Evolutionary conservation across 495 filamentous ascomycete genomes (phyloP).

Genomic region (Hypoxylon fuscum): DNA sequence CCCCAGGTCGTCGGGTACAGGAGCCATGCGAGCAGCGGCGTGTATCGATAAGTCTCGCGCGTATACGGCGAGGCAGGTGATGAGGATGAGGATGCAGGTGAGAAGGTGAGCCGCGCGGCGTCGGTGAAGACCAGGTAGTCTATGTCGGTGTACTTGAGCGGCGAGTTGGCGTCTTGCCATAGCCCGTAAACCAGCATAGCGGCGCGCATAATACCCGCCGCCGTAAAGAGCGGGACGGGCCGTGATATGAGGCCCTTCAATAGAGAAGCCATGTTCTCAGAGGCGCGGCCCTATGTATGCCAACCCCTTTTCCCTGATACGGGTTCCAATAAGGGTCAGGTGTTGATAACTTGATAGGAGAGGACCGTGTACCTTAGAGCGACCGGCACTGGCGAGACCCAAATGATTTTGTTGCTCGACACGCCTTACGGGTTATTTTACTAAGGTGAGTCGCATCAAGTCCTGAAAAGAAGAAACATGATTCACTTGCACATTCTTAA

Average conservation of each 20-base stretch:
- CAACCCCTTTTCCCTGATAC: too few relatives aligned
- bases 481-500: background rate
- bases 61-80: conserved; percentile 73
- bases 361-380: background rate
- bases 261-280: conserved; percentile 28
- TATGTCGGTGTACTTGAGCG: conserved; percentile 97
- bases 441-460: background rate
- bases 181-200: conserved; percentile 84
- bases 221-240: conserved; percentile 67
- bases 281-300: background rate
- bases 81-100: conserved; percentile 53
- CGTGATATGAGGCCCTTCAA: conserved; percentile 47
- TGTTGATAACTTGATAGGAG: too few relatives aligned
- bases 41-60: conserved; percentile 96
- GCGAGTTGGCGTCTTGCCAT: conserved; percentile 88
- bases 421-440: background rate
- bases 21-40: conserved; percentile 89
- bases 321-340: too few relatives aligned
- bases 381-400: conserved; percentile 11
- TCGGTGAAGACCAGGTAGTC: conserved; percentile 99
- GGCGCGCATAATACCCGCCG: conserved; percentile 72
- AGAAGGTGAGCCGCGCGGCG: conserved; percentile 77
- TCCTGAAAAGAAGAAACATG: background rate
- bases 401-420: conserved; percentile 3
- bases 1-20: conserved; percentile 80